Evolutionary conservation across 768 basidiomycete genomes (phyloP), one percentile per base, ranked within the genome.

Genomic region (Nevesoporus exiguus): DNA sequence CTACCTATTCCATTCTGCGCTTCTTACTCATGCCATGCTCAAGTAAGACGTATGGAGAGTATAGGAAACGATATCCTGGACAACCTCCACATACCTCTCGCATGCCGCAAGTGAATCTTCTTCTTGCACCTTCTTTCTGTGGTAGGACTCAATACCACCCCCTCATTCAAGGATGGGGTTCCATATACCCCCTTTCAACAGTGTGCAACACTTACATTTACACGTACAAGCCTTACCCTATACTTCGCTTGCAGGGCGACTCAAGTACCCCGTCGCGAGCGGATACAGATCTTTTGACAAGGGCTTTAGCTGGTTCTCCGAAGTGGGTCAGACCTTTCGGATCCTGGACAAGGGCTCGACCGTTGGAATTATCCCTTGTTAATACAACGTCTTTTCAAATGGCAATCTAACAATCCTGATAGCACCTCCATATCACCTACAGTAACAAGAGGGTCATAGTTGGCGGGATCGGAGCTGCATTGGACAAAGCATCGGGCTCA

Each of bases 161-260:
- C n/a, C 6, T 24, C 22, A 48, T 61, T 52, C 19, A 46, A 90
- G 90, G 57, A 75, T 90, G 73, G 89, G 90, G 1, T 92, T 90
- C 63, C 89, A 92, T 64, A 87, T 90, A 49, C 86, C 89, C 0
- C 90, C 90, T 0, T 88, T 86, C 68, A 85, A 80, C 53, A 84
- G 83, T 31, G 77, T 91, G 6, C 64, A 81, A 33, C 89, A 92
- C 64, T 74, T 92, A 15, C 90, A 91, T 65, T 69, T 92, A 36
- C 90, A 91, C 63, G 80, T 86, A 22, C 85, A 87, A 44, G 83
- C 74, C 5, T 66, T 88, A 48, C 90, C 90, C 0, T 89, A 86
- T 72, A 74, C 66, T 19, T 77, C 80, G 0, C 39, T 51, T 3
- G 39, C 63, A 8, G 67, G 67, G 6, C 61, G 68, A 13, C 49